Evolutionary conservation across 805 yeast species (phyloP).

Genomic region (Kodamaea nitidulidarum): DNA sequence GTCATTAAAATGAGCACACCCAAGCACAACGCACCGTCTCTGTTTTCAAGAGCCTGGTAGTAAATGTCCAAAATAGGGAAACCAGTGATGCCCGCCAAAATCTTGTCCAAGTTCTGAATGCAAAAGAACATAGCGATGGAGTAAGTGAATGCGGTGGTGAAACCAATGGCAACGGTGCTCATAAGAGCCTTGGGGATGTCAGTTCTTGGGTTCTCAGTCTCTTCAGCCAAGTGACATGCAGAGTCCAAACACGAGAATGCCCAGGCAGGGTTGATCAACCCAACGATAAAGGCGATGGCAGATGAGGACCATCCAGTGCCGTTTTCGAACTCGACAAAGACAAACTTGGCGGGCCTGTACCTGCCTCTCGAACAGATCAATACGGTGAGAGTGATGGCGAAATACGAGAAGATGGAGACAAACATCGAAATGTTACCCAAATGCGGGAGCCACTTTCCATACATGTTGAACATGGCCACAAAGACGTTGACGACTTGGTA

Average conservation of each 20-base stretch:
- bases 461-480: constrained; percentile 33
- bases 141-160: constrained; percentile 36
- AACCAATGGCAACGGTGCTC: constrained; percentile 39
- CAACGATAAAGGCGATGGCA: constrained; percentile 36
- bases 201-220: constrained; percentile 33
- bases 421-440: constrained; percentile 35
- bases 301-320: constrained; percentile 28
- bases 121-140: constrained; percentile 40
- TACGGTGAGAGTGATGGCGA: constrained; percentile 35
- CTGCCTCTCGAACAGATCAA: constrained; percentile 34
- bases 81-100: constrained; percentile 28
- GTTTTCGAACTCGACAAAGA: constrained; percentile 22
- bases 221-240: constrained; percentile 42
- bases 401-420: constrained; percentile 31
- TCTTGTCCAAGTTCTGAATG: constrained; percentile 27
- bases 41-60: constrained; percentile 34
- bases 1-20: constrained; percentile 33
- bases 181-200: constrained; percentile 38
- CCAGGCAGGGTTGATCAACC: constrained; percentile 38
- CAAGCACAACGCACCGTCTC: constrained; percentile 34
- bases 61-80: constrained; percentile 40
- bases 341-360: constrained; percentile 27
- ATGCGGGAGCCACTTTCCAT: constrained; percentile 32
- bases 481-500: constrained; percentile 33
- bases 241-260: constrained; percentile 38